Base-by-base conservation (phyloP, 106 monocot genomes). In the Alisma plantagoaquatica region DNA sequence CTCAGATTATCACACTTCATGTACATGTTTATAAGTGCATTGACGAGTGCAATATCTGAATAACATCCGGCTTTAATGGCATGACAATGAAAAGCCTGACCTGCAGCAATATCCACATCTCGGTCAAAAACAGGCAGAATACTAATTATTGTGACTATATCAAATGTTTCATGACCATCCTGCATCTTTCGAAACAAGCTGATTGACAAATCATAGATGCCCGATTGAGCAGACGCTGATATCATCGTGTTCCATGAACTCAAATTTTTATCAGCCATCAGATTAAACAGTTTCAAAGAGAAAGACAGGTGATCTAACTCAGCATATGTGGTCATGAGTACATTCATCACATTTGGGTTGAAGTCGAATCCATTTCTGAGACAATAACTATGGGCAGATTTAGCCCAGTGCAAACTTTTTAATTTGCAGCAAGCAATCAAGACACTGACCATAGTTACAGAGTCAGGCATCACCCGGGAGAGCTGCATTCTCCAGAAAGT, bases 1-100 rank as follows among this genome's bases (percentile, higher is more conserved):
- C 62, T 62, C 26, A 72, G 4, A 49, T 44, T 27, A 25, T 69
- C 58, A 46, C 64, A 77, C 38, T 75, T 78, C 22, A 61, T 24
- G 30, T 81, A 81, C 81, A 87, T 77, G 41, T 59, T 81, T 66
- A 87, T 81, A 15, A 87, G 69, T 27, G 81, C 81, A 69, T 87
- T 87, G 15, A 38, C 50, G 12, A 87, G 61, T 55, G 74, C 61
- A 23, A 33, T 28, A 60, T 87, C 81, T 2, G 49, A 77, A 33
- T 27, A 42, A 23, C 68, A 77, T 4, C 86, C 86, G 47, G 15
- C 64, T 65, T 57, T 75, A 31, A 75, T 65, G 23, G 54, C 63
- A 23, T 77, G 31, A 41, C 60, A 35, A 72, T 87, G 81, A 41
- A 87, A 64, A 15, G 61, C 57, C 51, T 53, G 74, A 23, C 77